phyloP scores from a whole-genome alignment of 495 filamentous ascomycete genomes.

The Eremomyces bilateralis region DNA sequence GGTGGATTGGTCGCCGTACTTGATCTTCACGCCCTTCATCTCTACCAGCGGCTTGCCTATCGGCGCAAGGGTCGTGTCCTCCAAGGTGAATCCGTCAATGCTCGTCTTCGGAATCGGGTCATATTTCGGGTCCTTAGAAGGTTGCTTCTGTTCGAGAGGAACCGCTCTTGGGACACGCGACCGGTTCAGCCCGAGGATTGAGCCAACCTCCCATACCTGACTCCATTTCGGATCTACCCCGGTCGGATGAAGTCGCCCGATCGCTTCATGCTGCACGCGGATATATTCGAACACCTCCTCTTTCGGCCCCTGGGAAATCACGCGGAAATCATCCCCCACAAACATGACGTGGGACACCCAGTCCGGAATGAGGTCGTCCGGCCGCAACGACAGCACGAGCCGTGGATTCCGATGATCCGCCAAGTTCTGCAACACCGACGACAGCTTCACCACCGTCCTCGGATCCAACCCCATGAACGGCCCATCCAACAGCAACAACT shows the following conservation, averaged over 20 bases:
- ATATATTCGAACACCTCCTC: slow-evolving; percentile 28
- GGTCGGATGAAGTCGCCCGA: not conserved
- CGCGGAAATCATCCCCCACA: slow-evolving; percentile 34
- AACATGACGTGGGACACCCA: slow-evolving; percentile 75
- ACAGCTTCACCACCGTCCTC: slow-evolving; percentile 44
- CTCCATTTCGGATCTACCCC: not conserved
- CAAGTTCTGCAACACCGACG: slow-evolving; percentile 40
- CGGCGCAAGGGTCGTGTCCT: not conserved
- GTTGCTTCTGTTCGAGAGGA: too few relatives aligned
- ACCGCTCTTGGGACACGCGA: too few relatives aligned
- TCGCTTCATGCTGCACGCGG: slow-evolving; percentile 19
- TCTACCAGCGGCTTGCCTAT: slow-evolving; percentile 49
- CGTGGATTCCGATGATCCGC: slow-evolving; percentile 42
- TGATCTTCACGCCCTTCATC: slow-evolving; percentile 62
- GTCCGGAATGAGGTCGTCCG: slow-evolving; percentile 65
- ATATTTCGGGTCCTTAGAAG: not conserved
- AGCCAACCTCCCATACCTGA: not conserved
- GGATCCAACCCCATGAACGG: slow-evolving; percentile 96
- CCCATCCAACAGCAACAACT: slow-evolving; percentile 73
- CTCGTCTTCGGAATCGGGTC: not conserved
- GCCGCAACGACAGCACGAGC: slow-evolving; percentile 53
- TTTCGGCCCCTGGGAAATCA: slow-evolving; percentile 35
- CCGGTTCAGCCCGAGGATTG: too few relatives aligned
- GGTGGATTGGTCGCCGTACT: slow-evolving; percentile 54
- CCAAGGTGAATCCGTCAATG: not conserved